Conservation (phyloP, 345 rosid species). For the Populus ilicifolia region DNA sequence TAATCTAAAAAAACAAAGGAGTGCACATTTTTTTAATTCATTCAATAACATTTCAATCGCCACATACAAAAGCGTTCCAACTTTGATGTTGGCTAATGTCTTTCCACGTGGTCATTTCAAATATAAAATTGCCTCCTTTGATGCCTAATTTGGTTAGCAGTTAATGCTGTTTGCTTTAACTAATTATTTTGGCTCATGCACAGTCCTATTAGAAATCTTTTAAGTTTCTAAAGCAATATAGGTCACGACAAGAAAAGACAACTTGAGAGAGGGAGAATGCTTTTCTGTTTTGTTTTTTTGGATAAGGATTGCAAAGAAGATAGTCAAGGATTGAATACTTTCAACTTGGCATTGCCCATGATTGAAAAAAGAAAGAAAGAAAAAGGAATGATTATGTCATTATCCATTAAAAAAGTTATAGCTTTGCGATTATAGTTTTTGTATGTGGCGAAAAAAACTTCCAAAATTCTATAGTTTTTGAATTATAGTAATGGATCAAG, state of each 20-base stretch:
- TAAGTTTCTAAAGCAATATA: neutral
- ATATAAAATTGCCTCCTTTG: conserved; percentile 3
- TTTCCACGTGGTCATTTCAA: conserved; percentile 4
- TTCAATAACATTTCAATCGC: neutral
- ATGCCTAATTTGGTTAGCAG: conserved; percentile 2
- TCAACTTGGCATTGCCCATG: too few species aligned
- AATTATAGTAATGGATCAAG: too few species aligned
- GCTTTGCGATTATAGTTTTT: too few species aligned
- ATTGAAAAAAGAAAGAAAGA: too few species aligned
- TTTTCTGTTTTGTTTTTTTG: neutral
- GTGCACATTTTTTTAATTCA: neutral
- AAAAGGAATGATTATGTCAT: neutral
- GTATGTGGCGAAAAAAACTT: too few species aligned
- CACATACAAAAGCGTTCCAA: neutral
- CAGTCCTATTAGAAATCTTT: conserved; percentile 1
- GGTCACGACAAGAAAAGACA: neutral
- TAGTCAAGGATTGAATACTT: neutral
- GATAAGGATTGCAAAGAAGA: conserved; percentile 2
- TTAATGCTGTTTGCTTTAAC: neutral
- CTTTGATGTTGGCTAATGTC: neutral
- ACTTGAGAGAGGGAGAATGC: neutral
- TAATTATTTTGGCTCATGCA: neutral
- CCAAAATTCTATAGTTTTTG: too few species aligned
- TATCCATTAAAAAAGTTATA: neutral
- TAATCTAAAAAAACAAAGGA: neutral